Percentiles rank a stretch among this genome's conserved stretches.
phyloP scores from a whole-genome alignment of 805 yeast genomes.

The Starmerella apis region DNA sequence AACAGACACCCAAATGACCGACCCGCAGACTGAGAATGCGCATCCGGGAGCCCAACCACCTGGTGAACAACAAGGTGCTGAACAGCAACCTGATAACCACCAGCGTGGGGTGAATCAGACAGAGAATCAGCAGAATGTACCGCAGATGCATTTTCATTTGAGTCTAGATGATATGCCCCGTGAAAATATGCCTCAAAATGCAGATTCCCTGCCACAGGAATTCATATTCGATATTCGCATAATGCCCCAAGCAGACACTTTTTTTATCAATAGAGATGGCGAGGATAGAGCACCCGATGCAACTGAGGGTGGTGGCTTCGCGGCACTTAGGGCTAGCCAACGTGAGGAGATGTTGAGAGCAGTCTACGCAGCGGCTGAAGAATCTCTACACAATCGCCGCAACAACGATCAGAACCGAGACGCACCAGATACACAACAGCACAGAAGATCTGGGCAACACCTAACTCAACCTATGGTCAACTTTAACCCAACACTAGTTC shows the following conservation, averaged over 20 bases:
- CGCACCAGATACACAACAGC: background rate
- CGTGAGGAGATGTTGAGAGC: background rate
- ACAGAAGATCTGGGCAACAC: background rate
- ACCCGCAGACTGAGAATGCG: too few species aligned
- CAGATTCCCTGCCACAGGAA: background rate
- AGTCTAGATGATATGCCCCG: background rate
- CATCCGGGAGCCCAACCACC: too few species aligned
- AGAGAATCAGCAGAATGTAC: too few species aligned
- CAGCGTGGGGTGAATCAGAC: background rate
- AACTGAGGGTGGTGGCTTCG: background rate
- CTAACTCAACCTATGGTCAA: background rate
- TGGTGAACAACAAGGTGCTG: too few species aligned
- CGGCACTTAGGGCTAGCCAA: background rate
- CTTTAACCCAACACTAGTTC: background rate
- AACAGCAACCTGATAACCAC: background rate
- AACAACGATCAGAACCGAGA: background rate
- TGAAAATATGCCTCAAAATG: background rate
- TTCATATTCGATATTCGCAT: background rate
- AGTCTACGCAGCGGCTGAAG: background rate
- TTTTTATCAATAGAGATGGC: background rate
- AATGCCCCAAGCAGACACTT: background rate
- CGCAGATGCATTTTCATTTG: conserved; percentile 2
- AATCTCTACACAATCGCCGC: too few species aligned
- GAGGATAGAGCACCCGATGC: background rate
- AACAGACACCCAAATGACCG: background rate